Evolutionary conservation across 768 basidiomycete species (phyloP).

Genomic region (Pilatotrama ljubarskyi): DNA sequence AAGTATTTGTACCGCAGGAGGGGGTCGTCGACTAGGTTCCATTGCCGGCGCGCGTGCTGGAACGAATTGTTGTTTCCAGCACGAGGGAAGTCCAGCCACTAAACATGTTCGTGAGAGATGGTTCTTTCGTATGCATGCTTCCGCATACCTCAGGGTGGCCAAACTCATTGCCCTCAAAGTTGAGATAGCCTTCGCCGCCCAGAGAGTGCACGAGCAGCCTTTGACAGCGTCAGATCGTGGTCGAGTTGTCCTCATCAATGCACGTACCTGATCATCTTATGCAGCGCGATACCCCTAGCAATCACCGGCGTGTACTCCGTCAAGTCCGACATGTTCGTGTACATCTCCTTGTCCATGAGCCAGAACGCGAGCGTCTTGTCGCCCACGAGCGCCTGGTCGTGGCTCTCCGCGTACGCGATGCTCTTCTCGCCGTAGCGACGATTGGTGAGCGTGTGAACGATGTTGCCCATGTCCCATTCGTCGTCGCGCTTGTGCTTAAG

Average conservation of each 20-base stretch:
- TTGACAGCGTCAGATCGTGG: background rate
- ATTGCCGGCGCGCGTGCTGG: slow-evolving; percentile 95
- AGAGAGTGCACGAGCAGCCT: slow-evolving; percentile 90
- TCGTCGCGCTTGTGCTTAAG: slow-evolving; percentile 89
- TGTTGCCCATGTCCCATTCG: slow-evolving; percentile 85
- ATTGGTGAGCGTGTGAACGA: slow-evolving; percentile 88
- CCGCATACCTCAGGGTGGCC: slow-evolving; percentile 95
- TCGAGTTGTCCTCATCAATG: slow-evolving; percentile 14
- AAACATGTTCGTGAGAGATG: no score
- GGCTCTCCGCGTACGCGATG: slow-evolving; percentile 92
- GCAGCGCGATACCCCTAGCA: slow-evolving; percentile 85
- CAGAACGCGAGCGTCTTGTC: slow-evolving; percentile 99
- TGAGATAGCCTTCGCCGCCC: slow-evolving; percentile 96
- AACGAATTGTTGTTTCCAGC: slow-evolving; percentile 95
- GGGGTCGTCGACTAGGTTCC: slow-evolving; percentile 88
- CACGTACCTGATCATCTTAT: slow-evolving; percentile 94
- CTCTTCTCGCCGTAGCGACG: slow-evolving; percentile 88
- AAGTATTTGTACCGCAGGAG: slow-evolving; percentile 91
- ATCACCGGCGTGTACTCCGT: slow-evolving; percentile 81
- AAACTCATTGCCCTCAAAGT: slow-evolving; percentile 98
- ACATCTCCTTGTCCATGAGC: slow-evolving; percentile 99
- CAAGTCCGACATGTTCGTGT: slow-evolving; percentile 93
- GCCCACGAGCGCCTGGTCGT: slow-evolving; percentile 97
- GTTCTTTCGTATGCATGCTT: no score
- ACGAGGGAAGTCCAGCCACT: slow-evolving; percentile 99